Evolutionary conservation across 805 yeast species (phyloP).

Genomic region (Teunomyces aglyptinius): DNA sequence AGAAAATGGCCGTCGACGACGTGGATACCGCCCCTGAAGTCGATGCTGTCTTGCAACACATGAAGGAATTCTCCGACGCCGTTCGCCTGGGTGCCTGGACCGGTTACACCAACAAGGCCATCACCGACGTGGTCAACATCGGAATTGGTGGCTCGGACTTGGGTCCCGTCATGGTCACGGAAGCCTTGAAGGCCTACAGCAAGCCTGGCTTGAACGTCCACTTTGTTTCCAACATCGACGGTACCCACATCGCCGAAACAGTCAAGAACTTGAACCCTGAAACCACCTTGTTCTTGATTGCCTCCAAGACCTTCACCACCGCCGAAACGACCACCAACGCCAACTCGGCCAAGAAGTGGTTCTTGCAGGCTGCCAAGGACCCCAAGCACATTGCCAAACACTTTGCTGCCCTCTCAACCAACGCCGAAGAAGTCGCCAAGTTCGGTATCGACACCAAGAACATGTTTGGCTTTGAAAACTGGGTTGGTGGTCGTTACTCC

Average conservation of each 20-base stretch:
- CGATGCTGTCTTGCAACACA: conserved; percentile 86
- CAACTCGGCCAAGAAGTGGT: conserved; percentile 93
- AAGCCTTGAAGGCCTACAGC: conserved; percentile 89
- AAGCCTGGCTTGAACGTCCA: conserved; percentile 74
- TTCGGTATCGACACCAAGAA: conserved; percentile 97
- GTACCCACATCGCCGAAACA: conserved; percentile 94
- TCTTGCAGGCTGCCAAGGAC: conserved; percentile 69
- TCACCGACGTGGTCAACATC: conserved; percentile 92
- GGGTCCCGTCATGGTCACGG: conserved; percentile 99
- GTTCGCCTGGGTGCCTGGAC: conserved; percentile 94
- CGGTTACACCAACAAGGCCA: conserved; percentile 93
- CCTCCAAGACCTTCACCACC: conserved; percentile 98
- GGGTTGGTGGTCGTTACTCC: conserved; percentile 99
- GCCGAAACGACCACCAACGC: conserved; percentile 98
- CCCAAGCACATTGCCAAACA: conserved; percentile 84
- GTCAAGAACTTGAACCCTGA: conserved; percentile 78
- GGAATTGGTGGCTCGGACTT: conserved; percentile 99
- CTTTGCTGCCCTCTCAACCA: conserved; percentile 95
- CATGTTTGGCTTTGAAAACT: conserved; percentile 97
- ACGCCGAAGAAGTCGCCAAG: conserved; percentile 84
- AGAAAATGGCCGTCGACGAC: conserved; percentile 87
- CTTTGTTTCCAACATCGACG: conserved; percentile 97
- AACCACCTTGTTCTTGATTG: conserved; percentile 87
- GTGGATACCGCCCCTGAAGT: conserved; percentile 88
- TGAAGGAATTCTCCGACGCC: conserved; percentile 89